phyloP scores from a whole-genome alignment of 345 rosid species.

The Citrus sp. region DNA sequence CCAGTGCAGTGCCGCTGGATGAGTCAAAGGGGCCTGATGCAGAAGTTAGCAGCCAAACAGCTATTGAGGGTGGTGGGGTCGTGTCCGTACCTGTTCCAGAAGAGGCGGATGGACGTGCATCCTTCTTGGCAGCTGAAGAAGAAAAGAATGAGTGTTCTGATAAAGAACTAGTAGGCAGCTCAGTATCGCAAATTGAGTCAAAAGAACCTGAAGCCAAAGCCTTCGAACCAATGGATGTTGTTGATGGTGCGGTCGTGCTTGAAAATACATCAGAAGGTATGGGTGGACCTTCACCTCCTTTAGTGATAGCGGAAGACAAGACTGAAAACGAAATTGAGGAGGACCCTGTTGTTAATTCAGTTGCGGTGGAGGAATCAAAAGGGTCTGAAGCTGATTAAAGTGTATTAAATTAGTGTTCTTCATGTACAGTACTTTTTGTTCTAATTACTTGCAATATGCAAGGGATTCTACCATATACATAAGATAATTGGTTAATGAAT shows the following conservation, averaged over 20 bases:
- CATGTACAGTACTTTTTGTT: background rate
- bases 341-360: background rate
- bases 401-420: background rate
- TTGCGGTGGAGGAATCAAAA: background rate
- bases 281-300: slow-evolving; percentile 10
- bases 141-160: slow-evolving; percentile 7
- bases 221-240: slow-evolving; percentile 13
- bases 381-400: slow-evolving; percentile 3
- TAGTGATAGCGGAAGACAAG: slow-evolving; percentile 4
- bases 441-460: background rate
- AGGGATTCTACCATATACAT: background rate
- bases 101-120: slow-evolving; percentile 6
- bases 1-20: background rate
- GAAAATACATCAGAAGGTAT: slow-evolving; percentile 1
- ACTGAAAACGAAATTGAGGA: background rate
- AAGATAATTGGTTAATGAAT: background rate
- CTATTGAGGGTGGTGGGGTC: slow-evolving; percentile 19
- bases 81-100: slow-evolving; percentile 16
- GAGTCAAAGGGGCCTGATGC: slow-evolving; percentile 1
- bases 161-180: background rate
- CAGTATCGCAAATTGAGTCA: background rate
- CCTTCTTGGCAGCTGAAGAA: slow-evolving; percentile 6
- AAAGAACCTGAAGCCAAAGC: background rate
- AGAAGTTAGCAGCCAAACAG: slow-evolving; percentile 5
- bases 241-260: background rate